These are phyloP conservation scores for Botrytis porri DNA, from an alignment of 2,329 filamentous ascomycete species.

Conservation along the genomic window DNA sequence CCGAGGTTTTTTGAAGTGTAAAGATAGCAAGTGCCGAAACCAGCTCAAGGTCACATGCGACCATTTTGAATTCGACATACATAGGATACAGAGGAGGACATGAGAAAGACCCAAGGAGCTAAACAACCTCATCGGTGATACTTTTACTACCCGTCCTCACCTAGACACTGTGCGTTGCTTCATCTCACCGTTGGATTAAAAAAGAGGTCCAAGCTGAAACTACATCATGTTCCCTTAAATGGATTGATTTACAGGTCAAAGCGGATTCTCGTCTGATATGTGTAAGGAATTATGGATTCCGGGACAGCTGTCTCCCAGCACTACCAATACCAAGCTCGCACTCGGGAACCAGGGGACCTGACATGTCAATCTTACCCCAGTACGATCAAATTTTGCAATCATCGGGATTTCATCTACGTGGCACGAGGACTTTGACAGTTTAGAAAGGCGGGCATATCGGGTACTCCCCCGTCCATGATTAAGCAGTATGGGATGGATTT, in stretches of 20 bases:
- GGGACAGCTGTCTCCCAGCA: neutral
- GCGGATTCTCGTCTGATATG: neutral
- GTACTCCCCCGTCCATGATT: neutral
- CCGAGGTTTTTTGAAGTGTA: neutral
- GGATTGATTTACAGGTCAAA: neutral
- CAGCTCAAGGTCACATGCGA: neutral
- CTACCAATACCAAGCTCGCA: neutral
- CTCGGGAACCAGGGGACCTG: neutral
- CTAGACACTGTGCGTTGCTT: neutral
- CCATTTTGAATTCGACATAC: neutral
- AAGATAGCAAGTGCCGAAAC: neutral
- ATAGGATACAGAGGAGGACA: too few species aligned
- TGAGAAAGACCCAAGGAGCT: neutral
- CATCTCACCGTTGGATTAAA: constrained; percentile 10
- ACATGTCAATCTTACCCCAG: neutral
- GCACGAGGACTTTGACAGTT: neutral
- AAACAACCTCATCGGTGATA: neutral
- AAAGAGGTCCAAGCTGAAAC: constrained; percentile 9
- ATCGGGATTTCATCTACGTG: neutral
- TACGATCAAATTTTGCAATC: neutral
- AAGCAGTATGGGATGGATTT: neutral
- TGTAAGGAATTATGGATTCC: neutral
- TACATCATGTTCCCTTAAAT: neutral
- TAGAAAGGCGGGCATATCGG: neutral
- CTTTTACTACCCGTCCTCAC: neutral